Percentiles rank a stretch among this genome's conserved stretches.
These are phyloP conservation scores for Penicillium angulare DNA, from an alignment of 495 filamentous ascomycete genomes.

Conservation along the genomic window DNA sequence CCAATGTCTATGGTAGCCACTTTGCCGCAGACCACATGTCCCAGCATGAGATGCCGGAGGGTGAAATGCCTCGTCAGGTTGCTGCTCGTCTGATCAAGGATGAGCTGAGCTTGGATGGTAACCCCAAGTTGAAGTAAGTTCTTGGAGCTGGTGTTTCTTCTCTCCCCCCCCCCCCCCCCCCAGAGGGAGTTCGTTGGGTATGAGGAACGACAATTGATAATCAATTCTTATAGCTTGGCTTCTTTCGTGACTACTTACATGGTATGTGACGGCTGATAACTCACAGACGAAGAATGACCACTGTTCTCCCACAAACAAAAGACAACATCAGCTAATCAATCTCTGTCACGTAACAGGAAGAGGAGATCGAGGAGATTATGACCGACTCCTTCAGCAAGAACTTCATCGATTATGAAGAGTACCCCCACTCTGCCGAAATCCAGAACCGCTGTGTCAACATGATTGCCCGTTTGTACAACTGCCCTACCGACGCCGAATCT, in stretches of 20 bases:
- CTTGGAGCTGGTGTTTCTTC: conserved; percentile 55
- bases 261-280: conserved; percentile 7
- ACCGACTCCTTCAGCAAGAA: conserved; percentile 84
- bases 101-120: conserved; percentile 85
- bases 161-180: too few relatives aligned
- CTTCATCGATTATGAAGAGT: conserved; percentile 93
- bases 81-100: conserved; percentile 96
- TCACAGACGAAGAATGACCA: not conserved
- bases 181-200: too few relatives aligned
- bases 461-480: conserved; percentile 86
- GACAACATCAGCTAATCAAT: not conserved
- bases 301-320: not conserved
- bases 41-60: conserved; percentile 82
- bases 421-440: conserved; percentile 84
- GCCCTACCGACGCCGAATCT: conserved; percentile 49
- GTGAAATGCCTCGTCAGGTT: conserved; percentile 84
- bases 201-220: not conserved
- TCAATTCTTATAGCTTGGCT: conserved; percentile 17
- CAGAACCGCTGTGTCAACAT: conserved; percentile 91
- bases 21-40: conserved; percentile 79
- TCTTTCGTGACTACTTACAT: conserved; percentile 31
- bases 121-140: conserved; percentile 77
- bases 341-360: conserved; percentile 54
- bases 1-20: conserved; percentile 79
- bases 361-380: conserved; percentile 91